These are phyloP conservation scores for Stellera chamaejasme DNA, from an alignment of 345 rosid species.

Conservation along the genomic window DNA sequence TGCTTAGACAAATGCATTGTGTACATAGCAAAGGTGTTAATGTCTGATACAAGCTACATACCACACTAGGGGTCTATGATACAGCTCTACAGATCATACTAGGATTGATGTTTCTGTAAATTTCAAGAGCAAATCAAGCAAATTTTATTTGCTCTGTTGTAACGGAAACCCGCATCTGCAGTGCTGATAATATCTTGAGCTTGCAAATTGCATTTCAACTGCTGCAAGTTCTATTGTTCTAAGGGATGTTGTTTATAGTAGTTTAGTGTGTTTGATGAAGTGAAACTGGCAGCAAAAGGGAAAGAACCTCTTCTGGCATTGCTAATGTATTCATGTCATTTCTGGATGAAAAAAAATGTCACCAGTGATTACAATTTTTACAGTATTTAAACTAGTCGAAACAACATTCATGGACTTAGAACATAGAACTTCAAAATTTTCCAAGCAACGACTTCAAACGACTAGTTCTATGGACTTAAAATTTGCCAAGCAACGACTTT, in stretches of 20 bases:
- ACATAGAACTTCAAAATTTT: too few species aligned
- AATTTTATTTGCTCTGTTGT: conserved; percentile 5
- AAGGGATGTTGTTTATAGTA: not conserved
- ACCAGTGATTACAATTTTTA: too few species aligned
- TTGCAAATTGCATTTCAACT: conserved; percentile 2
- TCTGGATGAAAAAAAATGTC: too few species aligned
- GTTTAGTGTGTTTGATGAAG: not conserved
- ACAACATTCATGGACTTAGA: too few species aligned
- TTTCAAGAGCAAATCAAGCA: conserved; percentile 8
- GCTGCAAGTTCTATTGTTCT: not conserved
- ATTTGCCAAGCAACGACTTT: too few species aligned
- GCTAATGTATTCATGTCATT: too few species aligned
- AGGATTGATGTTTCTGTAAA: conserved; percentile 12
- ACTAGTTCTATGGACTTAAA: too few species aligned
- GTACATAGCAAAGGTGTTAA: conserved; percentile 17
- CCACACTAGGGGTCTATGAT: conserved; percentile 7
- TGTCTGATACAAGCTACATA: conserved; percentile 12
- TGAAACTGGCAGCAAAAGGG: not conserved
- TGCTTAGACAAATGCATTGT: conserved; percentile 6
- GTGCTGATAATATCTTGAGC: not conserved
- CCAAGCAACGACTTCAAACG: too few species aligned
- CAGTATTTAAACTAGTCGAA: too few species aligned
- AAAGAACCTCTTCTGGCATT: not conserved
- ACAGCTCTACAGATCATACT: conserved; percentile 13
- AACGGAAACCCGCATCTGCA: conserved; percentile 16